A percentile compares a stretch with the other conserved stretches of the same genome.
Evolutionary conservation across 306 rosid species (phyloP).

Genomic region (Luffa aegyptiaca): DNA sequence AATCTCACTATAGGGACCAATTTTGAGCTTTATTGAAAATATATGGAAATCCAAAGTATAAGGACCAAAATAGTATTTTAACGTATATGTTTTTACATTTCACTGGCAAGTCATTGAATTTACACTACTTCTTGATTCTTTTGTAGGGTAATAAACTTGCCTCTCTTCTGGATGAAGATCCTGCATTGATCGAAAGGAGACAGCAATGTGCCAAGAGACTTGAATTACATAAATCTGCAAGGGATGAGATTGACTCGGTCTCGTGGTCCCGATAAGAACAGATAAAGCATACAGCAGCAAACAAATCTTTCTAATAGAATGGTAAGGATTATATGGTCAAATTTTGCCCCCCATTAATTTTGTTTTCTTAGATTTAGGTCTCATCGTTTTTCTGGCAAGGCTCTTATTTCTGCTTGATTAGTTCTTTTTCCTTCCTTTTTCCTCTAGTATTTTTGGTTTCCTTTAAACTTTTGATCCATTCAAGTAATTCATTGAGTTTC

Average conservation of each 20-base stretch:
- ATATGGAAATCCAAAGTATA: too few species aligned
- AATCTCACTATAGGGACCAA: too few species aligned
- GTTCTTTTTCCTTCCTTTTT: not conserved
- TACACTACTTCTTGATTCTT: slow-evolving; percentile 3
- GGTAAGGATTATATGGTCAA: not conserved
- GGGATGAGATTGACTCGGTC: slow-evolving; percentile 43
- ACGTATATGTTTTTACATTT: not conserved
- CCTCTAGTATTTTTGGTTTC: not conserved
- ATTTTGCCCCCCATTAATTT: not conserved
- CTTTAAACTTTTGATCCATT: not conserved
- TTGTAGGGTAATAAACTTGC: slow-evolving; percentile 28
- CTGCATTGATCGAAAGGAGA: slow-evolving; percentile 31
- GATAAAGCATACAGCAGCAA: not conserved
- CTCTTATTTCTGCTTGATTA: not conserved
- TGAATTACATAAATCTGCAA: slow-evolving; percentile 38
- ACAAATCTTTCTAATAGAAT: not conserved
- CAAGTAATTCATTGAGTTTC: not conserved
- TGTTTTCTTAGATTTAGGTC: not conserved
- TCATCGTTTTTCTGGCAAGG: not conserved
- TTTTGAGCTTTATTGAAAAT: too few species aligned
- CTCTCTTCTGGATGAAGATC: slow-evolving; percentile 32
- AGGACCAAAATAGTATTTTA: too few species aligned
- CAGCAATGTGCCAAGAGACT: slow-evolving; percentile 36
- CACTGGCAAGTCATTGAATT: not conserved
- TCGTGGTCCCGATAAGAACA: slow-evolving; percentile 28